These are phyloP conservation scores for Hymenoscyphus scutula DNA, from an alignment of 2,329 filamentous ascomycete species.

Conservation along the genomic window DNA sequence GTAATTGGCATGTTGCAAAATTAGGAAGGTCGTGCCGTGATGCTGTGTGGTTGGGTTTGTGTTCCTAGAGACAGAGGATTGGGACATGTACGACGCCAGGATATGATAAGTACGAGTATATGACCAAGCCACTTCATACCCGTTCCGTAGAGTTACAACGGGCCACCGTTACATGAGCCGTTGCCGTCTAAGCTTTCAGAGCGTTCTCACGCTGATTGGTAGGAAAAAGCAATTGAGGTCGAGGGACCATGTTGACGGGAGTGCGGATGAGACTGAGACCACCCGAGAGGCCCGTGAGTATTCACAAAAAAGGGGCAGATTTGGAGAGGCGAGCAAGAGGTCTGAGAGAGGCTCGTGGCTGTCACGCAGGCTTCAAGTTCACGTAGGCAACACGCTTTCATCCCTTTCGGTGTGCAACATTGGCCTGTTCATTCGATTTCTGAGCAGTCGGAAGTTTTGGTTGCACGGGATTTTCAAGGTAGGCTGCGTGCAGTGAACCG, in stretches of 20 bases:
- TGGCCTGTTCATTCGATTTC: not conserved
- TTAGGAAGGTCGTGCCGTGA: not conserved
- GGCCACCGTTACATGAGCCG: not conserved
- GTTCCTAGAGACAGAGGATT: not conserved
- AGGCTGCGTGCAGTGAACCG: not conserved
- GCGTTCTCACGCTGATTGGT: not conserved
- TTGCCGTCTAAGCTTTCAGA: not conserved
- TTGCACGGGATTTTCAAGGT: not conserved
- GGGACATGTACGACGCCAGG: not conserved
- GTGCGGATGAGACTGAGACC: not conserved
- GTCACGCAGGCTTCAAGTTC: not conserved
- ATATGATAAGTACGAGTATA: not conserved
- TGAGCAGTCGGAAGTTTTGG: slow-evolving; percentile 1
- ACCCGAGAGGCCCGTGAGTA: slow-evolving; percentile 2
- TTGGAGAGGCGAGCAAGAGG: not conserved
- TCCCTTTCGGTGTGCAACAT: not conserved
- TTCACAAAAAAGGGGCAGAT: not conserved
- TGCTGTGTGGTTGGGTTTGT: not conserved
- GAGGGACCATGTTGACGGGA: not conserved
- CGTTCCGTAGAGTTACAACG: not conserved
- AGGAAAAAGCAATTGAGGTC: not conserved
- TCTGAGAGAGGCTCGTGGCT: not conserved
- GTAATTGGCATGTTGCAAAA: not conserved
- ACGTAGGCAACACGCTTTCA: not conserved
- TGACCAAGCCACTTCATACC: slow-evolving; percentile 1